Evolutionary conservation across 345 rosid genomes (phyloP).

Genomic region (Boechera stricta): DNA sequence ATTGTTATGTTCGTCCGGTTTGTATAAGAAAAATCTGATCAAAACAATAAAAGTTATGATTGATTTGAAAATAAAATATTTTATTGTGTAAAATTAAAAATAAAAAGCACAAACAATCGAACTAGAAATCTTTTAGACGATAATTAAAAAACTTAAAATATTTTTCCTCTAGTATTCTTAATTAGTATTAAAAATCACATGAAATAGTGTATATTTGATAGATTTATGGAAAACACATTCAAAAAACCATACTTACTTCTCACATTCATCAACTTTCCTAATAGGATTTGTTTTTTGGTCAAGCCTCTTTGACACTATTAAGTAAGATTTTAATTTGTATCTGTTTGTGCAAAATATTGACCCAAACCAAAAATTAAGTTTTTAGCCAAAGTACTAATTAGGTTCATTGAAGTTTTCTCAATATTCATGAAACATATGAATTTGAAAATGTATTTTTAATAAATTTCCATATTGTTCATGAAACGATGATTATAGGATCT

Average conservation of each 20-base stretch:
- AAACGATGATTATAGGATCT: background rate
- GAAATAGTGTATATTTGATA: no score
- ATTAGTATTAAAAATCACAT: no score
- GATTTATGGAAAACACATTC: no score
- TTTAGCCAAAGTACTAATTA: background rate
- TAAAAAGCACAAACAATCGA: no score
- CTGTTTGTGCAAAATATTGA: background rate
- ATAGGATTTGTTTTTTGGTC: constrained; percentile 6
- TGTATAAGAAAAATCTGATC: no score
- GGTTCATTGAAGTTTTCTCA: background rate
- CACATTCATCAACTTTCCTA: background rate
- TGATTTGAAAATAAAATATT: no score
- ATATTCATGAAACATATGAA: background rate
- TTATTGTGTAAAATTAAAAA: no score
- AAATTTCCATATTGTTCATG: background rate
- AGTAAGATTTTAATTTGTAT: background rate
- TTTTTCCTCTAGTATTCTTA: no score
- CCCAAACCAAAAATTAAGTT: background rate
- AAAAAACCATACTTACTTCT: background rate
- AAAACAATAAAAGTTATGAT: no score
- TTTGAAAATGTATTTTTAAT: background rate
- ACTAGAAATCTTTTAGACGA: no score
- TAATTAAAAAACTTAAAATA: no score
- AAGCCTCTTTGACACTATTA: constrained; percentile 1
- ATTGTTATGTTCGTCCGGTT: no score